Base-by-base conservation (phyloP, 129 eudicot genomes). In the Artemisia annua region DNA sequence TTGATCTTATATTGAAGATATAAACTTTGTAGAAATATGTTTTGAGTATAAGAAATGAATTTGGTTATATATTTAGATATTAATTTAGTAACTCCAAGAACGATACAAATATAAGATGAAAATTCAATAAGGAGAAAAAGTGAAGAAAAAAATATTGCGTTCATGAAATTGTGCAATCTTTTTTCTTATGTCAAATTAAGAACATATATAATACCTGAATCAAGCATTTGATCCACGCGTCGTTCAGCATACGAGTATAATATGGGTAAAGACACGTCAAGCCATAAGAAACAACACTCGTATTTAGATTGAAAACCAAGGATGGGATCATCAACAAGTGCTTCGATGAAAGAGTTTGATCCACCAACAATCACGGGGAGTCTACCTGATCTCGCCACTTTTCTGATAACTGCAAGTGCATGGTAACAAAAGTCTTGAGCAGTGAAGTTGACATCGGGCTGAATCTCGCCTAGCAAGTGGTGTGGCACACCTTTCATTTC, bases 351-450 rank as follows among this genome's bases (percentile, higher is more conserved):
- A 51, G 56, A 51, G 56, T 51, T 51, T 51, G 56, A 51, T 11
- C 56, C 56, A 51, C 56, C 56, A 51, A 51, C 56, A n/a, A 51
- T 51, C 56, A 51, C 56, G n/a, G 56, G 56, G 2, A 51, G 56
- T 51, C 6, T 51, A 51, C 56, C 17, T 3, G 56, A 51, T 11
- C 56, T 51, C 14, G 11, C 56, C 56, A 51, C 56, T n/a, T 51
- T 51, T 51, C 6, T n/a, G 16, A 51, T 51, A 51, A 51, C 6
- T n/a, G 56, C 56, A 3, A 51, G 14, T 51, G 56, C 56, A 51
- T 51, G 17, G 56, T 51, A 51, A 51, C 56, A 51, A 51, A 51
- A 51, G 15, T 51, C 56, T 51, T 11, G 14, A n/a, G 56, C 56
- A 51, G 56, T 51, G 17, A 51, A 51, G 12, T 51, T 5, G 16